Evolutionary conservation across 208 protist genomes (phyloP), one percentile per base, ranked within the genome.

Genomic region (Leishmania braziliensis): DNA sequence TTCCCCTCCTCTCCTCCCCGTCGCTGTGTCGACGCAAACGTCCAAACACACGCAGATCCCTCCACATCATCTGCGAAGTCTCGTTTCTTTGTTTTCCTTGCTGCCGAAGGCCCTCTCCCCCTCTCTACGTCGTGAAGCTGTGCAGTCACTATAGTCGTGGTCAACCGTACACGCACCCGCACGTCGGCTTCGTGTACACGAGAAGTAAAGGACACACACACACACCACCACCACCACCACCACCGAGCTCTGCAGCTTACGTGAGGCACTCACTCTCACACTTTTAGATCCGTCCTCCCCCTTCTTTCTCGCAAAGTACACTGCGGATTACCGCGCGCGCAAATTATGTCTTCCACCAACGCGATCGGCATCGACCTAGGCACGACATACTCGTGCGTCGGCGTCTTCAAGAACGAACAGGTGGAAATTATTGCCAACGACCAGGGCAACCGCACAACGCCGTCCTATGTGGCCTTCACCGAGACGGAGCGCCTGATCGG

Each of bases 311-410:
- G 16, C 14, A 43, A 10, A 71, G 66, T 14, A 23, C 12, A 39
- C 39, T 5, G 66, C 20, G 20, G 66, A 71, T 48, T 48, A 43
- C 39, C 23, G 66, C 26, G 66, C 46, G 48, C 69, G 43, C 69
- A 5, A 9, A 80, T 33, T 16, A 84, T 80, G 76, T 72, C 81
- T 60, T 86, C 80, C 36, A 84, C 86, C n/a, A 86, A 74, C 68
- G 91, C 93, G 70, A 93, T 97, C 69, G 95, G 94, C 82, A 99
- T 99, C 85, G 98, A 99, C 92, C 89, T 99, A 29, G 97, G 97
- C 54, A 99, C 98, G 36, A 99, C 98, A 48, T 99, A 99, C 93
- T 99, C 94, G 62, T 99, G 98, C 89, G 98, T 99, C 43, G 99
- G 98, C 81, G 97, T 99, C 48, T 99, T 95, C 87, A 96, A 98